Evolutionary conservation across 441 rosid genomes (phyloP), one percentile per base, ranked within the genome.

Genomic region (Brassica hybrid): DNA sequence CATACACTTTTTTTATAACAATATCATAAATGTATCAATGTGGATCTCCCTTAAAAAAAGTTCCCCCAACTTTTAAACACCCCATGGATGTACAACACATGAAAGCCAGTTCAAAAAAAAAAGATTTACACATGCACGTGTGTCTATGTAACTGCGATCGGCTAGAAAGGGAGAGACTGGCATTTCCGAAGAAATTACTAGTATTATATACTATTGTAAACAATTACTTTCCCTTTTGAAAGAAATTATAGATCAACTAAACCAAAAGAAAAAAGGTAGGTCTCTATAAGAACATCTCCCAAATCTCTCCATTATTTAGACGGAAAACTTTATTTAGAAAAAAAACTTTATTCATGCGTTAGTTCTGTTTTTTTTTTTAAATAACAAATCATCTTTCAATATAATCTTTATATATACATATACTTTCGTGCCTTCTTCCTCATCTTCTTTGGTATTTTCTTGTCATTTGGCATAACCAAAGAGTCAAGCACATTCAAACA

Each of bases 401-500:
- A 67, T 75, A 56, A 75, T 77, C 67, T 74, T n/a, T n/a, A 70
- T 72, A 74, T 67, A 71, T 41, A 30, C 65, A 58, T 67, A 75
- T 72, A 65, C 70, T 62, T 41, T 76, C 25, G 72, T 68, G 78
- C 84, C 72, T 61, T 86, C 77, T 79, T 82, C 80, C 58, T 85
- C 79, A 61, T 58, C 76, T 81, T 84, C 81, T 80, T 66, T 75
- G 84, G 78, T 79, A 48, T 84, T 82, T 85, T 85, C 89, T 83
- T 89, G 92, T 93, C 92, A 85, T 88, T 85, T 88, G 90, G 89
- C 87, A 74, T 80, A 83, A 82, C 80, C 87, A 63, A 80, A 82
- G 82, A 76, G 78, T 78, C 80, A 80, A 70, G 76, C 79, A 78
- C 82, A 78, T 77, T 80, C 81, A 83, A 76, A 82, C 79, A 77